These are phyloP conservation scores for Sarocladium oryzae DNA, from an alignment of 2,329 filamentous ascomycete species.

Conservation along the genomic window DNA sequence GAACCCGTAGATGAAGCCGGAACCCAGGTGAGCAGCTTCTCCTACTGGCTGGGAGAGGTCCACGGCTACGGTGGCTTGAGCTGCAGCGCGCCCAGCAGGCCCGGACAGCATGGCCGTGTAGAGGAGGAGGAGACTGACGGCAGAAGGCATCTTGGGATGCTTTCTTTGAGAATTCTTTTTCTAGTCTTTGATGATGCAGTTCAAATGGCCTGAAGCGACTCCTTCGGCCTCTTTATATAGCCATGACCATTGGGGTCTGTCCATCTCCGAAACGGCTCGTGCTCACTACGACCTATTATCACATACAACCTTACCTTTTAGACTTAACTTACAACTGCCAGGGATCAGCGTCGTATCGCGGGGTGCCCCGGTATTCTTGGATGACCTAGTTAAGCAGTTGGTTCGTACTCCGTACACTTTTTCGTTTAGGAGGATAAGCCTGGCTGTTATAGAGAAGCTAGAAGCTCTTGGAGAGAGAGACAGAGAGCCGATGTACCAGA, in stretches of 20 bases:
- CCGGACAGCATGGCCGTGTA: background rate
- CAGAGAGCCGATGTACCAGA: no score
- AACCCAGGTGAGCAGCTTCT: slow-evolving; percentile 7
- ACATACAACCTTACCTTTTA: background rate
- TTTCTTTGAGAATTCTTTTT: no score
- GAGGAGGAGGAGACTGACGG: no score
- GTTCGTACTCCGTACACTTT: background rate
- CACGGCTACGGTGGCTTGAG: slow-evolving; percentile 4
- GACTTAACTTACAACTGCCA: background rate
- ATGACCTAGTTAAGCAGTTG: background rate
- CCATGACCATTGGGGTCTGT: background rate
- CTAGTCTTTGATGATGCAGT: no score
- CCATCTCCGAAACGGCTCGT: background rate
- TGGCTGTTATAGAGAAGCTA: no score
- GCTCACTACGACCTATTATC: no score
- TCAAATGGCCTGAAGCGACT: no score
- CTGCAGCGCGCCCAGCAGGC: background rate
- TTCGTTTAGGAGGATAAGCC: no score
- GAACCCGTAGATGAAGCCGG: slow-evolving; percentile 13
- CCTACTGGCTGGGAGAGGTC: slow-evolving; percentile 3
- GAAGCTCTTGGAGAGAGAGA: no score
- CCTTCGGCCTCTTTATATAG: background rate
- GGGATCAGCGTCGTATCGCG: background rate
- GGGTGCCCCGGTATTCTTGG: background rate
- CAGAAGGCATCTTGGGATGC: no score